phyloP scores from a whole-genome alignment of 1,284 basidiomycete genomes.

The Ganoderma multipileum region DNA sequence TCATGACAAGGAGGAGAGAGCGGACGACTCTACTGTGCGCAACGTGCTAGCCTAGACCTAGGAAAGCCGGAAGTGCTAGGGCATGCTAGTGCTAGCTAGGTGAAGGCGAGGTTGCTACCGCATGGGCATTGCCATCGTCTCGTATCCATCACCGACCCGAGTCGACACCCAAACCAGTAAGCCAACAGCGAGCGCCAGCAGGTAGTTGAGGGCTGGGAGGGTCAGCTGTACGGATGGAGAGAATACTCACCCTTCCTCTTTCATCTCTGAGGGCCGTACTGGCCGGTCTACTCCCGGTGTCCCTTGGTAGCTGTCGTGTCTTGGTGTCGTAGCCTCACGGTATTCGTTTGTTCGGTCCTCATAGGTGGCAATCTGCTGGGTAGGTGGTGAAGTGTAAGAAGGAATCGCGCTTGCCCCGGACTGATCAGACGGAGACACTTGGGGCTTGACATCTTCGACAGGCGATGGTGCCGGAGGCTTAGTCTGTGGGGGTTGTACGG shows the following conservation, averaged over 20 bases:
- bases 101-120: conserved; percentile 54
- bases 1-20: conserved; percentile 63
- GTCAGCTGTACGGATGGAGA: conserved; percentile 30
- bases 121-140: conserved; percentile 43
- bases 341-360: conserved; percentile 69
- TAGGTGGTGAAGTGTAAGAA: conserved; percentile 41
- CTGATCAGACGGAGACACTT: conserved; percentile 19
- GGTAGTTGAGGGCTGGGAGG: conserved; percentile 24
- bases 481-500: conserved; percentile 27
- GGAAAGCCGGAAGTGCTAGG: conserved; percentile 52
- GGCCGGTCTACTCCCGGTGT: conserved; percentile 65
- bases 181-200: conserved; percentile 34
- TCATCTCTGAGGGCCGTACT: conserved; percentile 93
- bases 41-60: conserved; percentile 63
- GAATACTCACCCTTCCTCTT: conserved; percentile 95
- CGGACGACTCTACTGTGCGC: conserved; percentile 75
- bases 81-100: conserved; percentile 60
- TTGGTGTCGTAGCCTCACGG: conserved; percentile 44
- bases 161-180: conserved; percentile 35
- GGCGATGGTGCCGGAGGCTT: conserved; percentile 12
- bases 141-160: conserved; percentile 36
- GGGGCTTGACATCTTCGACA: conserved; percentile 20
- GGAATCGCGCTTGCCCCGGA: conserved; percentile 30
- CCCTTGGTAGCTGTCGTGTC: conserved; percentile 43
- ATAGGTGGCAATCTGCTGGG: conserved; percentile 79